phyloP scores from a whole-genome alignment of 2,329 filamentous ascomycete species.

The Pseudogymnoascus sp. region DNA sequence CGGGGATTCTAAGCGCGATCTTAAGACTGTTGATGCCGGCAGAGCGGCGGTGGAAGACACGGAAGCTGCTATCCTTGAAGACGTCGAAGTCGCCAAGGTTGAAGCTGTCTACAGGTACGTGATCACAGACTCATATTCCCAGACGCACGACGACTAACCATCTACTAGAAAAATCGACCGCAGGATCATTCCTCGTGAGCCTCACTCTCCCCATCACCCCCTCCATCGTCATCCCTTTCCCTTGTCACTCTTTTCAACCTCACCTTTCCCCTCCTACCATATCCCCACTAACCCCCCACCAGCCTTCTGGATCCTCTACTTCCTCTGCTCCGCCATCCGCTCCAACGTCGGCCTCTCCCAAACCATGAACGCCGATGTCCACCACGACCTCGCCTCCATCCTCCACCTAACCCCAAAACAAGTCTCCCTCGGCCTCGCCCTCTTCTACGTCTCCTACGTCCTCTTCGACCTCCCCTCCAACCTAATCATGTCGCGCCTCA shows the following conservation, averaged over 20 bases:
- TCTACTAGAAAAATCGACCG: slow-evolving; percentile 42
- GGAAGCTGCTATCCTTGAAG: slow-evolving; percentile 15
- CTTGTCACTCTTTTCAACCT: neutral
- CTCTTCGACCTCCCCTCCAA: slow-evolving; percentile 86
- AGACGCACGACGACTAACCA: neutral
- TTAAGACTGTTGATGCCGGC: slow-evolving; percentile 8
- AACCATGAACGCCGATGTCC: slow-evolving; percentile 71
- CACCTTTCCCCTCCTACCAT: neutral
- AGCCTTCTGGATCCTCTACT: slow-evolving; percentile 88
- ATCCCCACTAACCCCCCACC: slow-evolving; percentile 10
- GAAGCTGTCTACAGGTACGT: slow-evolving; percentile 33
- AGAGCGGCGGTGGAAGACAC: neutral
- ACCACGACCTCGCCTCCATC: slow-evolving; percentile 68
- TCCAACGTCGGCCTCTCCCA: slow-evolving; percentile 91
- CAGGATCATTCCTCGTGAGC: slow-evolving; percentile 45
- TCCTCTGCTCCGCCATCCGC: slow-evolving; percentile 83
- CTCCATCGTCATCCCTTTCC: neutral
- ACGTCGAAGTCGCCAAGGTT: slow-evolving; percentile 25
- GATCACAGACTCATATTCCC: neutral
- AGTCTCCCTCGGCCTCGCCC: slow-evolving; percentile 73
- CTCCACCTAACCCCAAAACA: slow-evolving; percentile 66
- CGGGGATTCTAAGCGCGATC: neutral
- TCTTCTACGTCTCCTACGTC: slow-evolving; percentile 91
- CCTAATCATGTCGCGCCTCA: slow-evolving; percentile 77
- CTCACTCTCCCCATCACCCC: neutral